Evolutionary conservation across 306 rosid species (phyloP).

Genomic region (Citrullus mucosospermus): DNA sequence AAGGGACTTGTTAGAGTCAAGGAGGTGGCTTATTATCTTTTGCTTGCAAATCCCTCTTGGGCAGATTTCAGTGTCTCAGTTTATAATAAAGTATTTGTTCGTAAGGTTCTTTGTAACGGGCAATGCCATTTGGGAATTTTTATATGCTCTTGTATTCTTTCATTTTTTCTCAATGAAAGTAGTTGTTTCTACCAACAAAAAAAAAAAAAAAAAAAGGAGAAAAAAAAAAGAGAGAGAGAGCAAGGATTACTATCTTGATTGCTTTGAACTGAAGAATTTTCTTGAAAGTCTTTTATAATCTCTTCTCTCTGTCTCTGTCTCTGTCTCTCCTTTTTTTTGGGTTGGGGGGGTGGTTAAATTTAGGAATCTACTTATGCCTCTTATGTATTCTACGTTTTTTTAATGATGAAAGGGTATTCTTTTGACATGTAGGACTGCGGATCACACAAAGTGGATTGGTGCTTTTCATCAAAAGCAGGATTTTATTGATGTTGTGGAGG

Average conservation of each 20-base stretch:
- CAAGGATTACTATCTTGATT: neutral
- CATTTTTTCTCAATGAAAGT: too few species aligned
- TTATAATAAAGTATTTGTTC: neutral
- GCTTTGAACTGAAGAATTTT: neutral
- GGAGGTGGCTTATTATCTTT: too few species aligned
- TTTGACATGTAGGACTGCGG: slow-evolving; percentile 20
- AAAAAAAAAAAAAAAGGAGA: too few species aligned
- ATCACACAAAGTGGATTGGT: slow-evolving; percentile 36
- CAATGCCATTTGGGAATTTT: neutral
- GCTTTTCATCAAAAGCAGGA: slow-evolving; percentile 31
- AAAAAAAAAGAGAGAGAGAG: too few species aligned
- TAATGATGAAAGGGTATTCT: neutral
- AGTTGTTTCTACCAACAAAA: too few species aligned
- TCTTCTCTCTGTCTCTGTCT: neutral
- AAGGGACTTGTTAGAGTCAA: too few species aligned
- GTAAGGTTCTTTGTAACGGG: neutral
- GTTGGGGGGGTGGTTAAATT: neutral
- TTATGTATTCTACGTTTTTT: neutral
- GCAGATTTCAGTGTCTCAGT: neutral
- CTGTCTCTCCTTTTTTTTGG: too few species aligned
- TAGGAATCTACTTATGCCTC: neutral
- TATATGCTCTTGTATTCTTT: too few species aligned
- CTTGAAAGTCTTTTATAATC: neutral
- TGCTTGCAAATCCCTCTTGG: neutral
- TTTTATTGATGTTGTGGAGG: slow-evolving; percentile 38